phyloP scores from a whole-genome alignment of 139 green algal genomes.

The Chlorokybus atmophyticus region DNA sequence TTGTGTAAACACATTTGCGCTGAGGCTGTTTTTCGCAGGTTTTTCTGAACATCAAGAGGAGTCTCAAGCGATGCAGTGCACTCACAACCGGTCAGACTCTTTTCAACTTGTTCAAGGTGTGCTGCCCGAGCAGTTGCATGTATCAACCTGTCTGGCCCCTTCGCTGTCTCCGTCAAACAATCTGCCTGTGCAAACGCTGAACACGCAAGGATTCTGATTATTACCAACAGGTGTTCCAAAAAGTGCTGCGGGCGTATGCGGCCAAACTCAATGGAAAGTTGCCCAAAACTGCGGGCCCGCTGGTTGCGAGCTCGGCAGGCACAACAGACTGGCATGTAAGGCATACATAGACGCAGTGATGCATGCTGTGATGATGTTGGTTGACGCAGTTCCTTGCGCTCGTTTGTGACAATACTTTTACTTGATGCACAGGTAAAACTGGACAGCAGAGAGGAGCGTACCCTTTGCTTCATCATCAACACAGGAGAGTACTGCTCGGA shows the following conservation, averaged over 20 bases:
- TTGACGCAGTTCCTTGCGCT: background rate
- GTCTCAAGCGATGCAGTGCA: conserved; percentile 54
- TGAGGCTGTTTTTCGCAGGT: too few relatives aligned
- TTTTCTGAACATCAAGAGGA: conserved; percentile 71
- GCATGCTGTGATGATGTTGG: too few relatives aligned
- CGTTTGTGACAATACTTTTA: background rate
- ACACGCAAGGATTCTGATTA: conserved; percentile 5
- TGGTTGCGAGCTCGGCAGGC: conserved; percentile 22
- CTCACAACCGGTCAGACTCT: conserved; percentile 62
- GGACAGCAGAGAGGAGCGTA: conserved; percentile 30
- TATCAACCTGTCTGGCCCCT: too few relatives aligned
- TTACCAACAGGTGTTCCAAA: conserved; percentile 24
- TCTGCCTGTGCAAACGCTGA: too few relatives aligned
- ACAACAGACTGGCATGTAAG: conserved; percentile 58
- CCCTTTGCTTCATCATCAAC: conserved; percentile 73
- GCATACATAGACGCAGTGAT: too few relatives aligned
- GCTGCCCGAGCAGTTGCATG: too few relatives aligned
- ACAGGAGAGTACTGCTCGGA: conserved; percentile 85
- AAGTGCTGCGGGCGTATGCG: conserved; percentile 52
- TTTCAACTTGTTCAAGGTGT: conserved; percentile 49
- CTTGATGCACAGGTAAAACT: conserved; percentile 15
- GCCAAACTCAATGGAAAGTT: conserved; percentile 51
- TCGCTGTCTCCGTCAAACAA: too few relatives aligned
- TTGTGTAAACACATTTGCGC: too few relatives aligned
- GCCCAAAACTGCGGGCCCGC: conserved; percentile 51